Percentiles rank a stretch among this genome's conserved stretches.
Evolutionary conservation across 495 filamentous ascomycete genomes (phyloP).

Genomic region (Sordaria brevicollis): DNA sequence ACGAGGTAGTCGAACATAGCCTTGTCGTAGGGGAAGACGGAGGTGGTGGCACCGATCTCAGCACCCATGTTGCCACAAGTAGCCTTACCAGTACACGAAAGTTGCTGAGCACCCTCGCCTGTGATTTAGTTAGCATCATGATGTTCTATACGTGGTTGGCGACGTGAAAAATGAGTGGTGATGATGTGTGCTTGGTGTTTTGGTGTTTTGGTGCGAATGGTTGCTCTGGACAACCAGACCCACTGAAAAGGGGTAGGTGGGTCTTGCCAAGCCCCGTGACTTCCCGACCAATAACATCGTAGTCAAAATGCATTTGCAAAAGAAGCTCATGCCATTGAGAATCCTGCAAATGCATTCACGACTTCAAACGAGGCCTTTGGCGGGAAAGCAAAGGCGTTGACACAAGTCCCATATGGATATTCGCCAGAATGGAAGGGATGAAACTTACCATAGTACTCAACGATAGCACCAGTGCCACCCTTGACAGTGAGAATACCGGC

Average conservation of each 20-base stretch:
- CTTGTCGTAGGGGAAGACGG: conserved; percentile 98
- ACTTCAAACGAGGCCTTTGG: not conserved
- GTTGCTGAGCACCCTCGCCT: conserved; percentile 64
- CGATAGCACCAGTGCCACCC: conserved; percentile 93
- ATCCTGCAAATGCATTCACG: not conserved
- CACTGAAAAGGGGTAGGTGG: not conserved
- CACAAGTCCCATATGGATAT: not conserved
- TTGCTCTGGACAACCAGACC: not conserved
- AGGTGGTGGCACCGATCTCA: conserved; percentile 94
- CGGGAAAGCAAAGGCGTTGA: not conserved
- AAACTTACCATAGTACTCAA: conserved; percentile 69
- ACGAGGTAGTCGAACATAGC: conserved; percentile 91
- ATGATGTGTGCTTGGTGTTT: too few species aligned
- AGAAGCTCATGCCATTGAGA: not conserved
- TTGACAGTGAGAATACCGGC: conserved; percentile 96
- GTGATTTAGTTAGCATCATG: not conserved
- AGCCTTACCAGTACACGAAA: conserved; percentile 53
- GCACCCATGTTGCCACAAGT: conserved; percentile 75
- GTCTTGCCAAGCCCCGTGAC: not conserved
- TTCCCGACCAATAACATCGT: not conserved
- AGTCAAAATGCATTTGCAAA: not conserved
- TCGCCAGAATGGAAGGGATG: conserved; percentile 31
- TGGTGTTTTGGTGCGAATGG: not conserved
- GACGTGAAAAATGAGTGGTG: conserved; percentile 23
- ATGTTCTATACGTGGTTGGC: not conserved